Percentiles rank a stretch among this genome's conserved stretches.
Conservation (phyloP, 1,284 basidiomycete genomes). For the Trichosporon sp. region DNA sequence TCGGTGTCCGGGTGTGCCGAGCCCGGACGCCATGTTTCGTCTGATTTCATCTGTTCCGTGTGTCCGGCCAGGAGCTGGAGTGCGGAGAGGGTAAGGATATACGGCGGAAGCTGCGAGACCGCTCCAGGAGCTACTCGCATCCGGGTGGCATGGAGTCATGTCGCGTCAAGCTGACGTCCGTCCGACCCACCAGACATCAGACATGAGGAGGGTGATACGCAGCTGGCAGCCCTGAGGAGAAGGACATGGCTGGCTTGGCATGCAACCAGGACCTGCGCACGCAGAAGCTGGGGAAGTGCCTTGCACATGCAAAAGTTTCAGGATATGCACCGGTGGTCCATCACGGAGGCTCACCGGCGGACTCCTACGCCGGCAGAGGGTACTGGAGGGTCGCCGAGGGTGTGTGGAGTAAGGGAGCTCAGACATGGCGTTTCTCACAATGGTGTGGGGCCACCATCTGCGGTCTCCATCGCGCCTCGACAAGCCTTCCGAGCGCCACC, state of each 20-base stretch:
- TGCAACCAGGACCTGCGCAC: not conserved
- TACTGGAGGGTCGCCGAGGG: not conserved
- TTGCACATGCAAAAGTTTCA: not conserved
- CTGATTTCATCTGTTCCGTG: not conserved
- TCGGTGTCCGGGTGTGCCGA: not conserved
- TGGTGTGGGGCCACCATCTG: not conserved
- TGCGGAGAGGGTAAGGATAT: not conserved
- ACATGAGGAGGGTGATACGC: not conserved
- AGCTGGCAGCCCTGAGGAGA: not conserved
- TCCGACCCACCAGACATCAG: not conserved
- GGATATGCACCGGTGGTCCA: not conserved
- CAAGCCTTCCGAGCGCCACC: conserved; percentile 11
- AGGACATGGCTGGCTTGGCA: not conserved
- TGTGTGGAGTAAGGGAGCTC: conserved; percentile 6
- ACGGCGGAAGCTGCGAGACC: not conserved
- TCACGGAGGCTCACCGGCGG: not conserved
- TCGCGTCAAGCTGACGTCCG: not conserved
- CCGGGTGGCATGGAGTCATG: not conserved
- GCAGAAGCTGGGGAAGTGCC: not conserved
- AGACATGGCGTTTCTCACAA: conserved; percentile 12
- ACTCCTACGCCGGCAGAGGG: not conserved
- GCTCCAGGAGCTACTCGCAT: not conserved
- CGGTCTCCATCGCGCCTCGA: not conserved
- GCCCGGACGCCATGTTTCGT: conserved; percentile 10
- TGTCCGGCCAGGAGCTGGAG: not conserved